Evolutionary conservation across 176 grass and related monocot species (phyloP).

Genomic region (Ananas comosus): DNA sequence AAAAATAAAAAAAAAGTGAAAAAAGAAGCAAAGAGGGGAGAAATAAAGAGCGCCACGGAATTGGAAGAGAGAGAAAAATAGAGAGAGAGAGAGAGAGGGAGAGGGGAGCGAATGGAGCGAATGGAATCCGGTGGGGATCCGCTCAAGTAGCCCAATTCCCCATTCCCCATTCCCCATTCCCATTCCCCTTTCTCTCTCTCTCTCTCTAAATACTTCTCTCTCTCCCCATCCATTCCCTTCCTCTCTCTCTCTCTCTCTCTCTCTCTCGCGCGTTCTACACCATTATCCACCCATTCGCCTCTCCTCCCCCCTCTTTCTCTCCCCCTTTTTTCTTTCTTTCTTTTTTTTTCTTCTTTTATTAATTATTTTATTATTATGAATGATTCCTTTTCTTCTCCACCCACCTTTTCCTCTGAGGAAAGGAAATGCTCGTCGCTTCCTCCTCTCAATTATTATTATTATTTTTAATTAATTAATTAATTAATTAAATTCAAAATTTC

Average conservation of each 20-base stretch:
- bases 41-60: neutral
- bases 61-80: neutral
- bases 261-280: neutral
- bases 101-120: neutral
- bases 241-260: neutral
- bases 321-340: neutral
- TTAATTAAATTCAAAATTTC: too few species aligned
- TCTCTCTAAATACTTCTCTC: neutral
- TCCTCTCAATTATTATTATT: too few species aligned
- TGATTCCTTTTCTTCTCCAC: neutral
- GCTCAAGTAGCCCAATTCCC: neutral
- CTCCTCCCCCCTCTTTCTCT: neutral
- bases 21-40: neutral
- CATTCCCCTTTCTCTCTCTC: neutral
- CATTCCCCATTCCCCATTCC: neutral
- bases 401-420: neutral
- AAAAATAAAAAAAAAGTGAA: neutral
- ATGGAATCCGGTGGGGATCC: neutral
- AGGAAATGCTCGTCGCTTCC: too few species aligned
- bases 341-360: neutral
- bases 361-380: neutral
- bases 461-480: too few species aligned
- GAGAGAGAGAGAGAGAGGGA: neutral
- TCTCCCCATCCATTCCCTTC: too few species aligned
- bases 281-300: neutral